Evolutionary conservation across 2,329 filamentous ascomycete species (phyloP), one percentile per base, ranked within the genome.

Genomic region (Ascochyta clinopodiicola): DNA sequence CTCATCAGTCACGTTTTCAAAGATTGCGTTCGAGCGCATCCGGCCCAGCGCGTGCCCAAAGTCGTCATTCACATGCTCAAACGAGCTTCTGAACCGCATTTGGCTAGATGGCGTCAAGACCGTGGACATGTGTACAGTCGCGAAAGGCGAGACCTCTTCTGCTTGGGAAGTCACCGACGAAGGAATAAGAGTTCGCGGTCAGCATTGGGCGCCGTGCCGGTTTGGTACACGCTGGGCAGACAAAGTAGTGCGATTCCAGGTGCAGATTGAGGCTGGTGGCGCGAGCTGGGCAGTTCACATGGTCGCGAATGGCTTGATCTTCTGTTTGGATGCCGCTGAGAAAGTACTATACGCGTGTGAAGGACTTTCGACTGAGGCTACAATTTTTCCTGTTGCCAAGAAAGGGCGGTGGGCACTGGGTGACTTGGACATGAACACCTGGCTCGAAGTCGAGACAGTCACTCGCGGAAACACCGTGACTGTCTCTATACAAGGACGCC

Each of bases 251-350:
- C 40, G 38, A 17, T 58, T 58, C n/a, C 45, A 58, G 15, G 51
- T 50, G 17, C 45, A 31, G 1, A 39, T 54, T 15, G 42, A 54
- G 22, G 12, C 13, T 3, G 50, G 49, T 9, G 56, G 56, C 6
- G 56, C 42, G 22, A 58, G 56, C 24, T 58, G 56, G 56, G 56
- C 42, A 7, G 50, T 58, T 19, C 56, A 58, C 46, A 58, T 54
- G 56, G 50, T 58, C n/a, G 40, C 50, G 4, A 58, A 58, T 24
- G 56, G 56, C 17, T 44, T 58, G 36, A 58, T 58, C 8, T 54
- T 58, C 37, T 58, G 50, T 29, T 34, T 58, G n/a, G 56, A 58
- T 24, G 38, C 22, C 9, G n/a, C 22, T 15, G 25, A 44, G 12
- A 36, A 22, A 29, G 42, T 50, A 0, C 21, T 58, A 4, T 54